Evolutionary conservation across 2,329 filamentous ascomycete species (phyloP).

Genomic region (Scedosporium minutisporum): DNA sequence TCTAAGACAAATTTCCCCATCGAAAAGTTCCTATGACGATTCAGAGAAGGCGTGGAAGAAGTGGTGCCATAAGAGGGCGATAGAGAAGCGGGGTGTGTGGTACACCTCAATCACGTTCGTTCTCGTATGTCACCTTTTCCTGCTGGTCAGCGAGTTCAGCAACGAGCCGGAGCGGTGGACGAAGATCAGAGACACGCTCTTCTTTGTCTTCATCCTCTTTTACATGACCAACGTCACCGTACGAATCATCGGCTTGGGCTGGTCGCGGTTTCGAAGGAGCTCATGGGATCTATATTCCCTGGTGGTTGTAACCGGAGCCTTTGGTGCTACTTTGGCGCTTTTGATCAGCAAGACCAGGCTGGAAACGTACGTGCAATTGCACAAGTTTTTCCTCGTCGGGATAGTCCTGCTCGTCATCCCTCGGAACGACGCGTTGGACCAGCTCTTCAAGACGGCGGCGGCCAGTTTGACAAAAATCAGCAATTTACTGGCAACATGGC

Average conservation of each 20-base stretch:
- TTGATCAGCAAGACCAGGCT: slow-evolving; percentile 51
- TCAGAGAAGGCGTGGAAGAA: slow-evolving; percentile 70
- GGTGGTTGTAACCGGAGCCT: slow-evolving; percentile 67
- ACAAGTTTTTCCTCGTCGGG: slow-evolving; percentile 90
- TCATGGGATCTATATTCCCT: slow-evolving; percentile 94
- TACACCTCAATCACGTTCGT: slow-evolving; percentile 71
- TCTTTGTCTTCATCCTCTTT: slow-evolving; percentile 70
- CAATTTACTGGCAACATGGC: slow-evolving; percentile 92
- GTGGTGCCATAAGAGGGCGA: slow-evolving; percentile 91
- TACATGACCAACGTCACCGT: slow-evolving; percentile 78
- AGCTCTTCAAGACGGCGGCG: slow-evolving; percentile 96
- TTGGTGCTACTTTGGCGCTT: slow-evolving; percentile 69
- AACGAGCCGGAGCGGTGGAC: slow-evolving; percentile 66
- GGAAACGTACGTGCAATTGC: slow-evolving; percentile 65
- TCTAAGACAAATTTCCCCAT: slow-evolving; percentile 84
- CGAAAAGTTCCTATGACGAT: slow-evolving; percentile 78
- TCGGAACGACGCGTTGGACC: slow-evolving; percentile 91
- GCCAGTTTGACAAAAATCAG: slow-evolving; percentile 84
- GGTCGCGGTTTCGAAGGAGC: slow-evolving; percentile 82
- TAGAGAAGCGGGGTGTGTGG: slow-evolving; percentile 91
- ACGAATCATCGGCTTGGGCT: slow-evolving; percentile 79
- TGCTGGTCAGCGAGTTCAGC: slow-evolving; percentile 81
- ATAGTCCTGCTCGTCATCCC: slow-evolving; percentile 87
- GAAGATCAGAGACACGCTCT: slow-evolving; percentile 59
- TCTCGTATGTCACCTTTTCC: slow-evolving; percentile 70